Percentiles rank a stretch among this genome's conserved stretches.
Evolutionary conservation across 441 rosid species (phyloP).

Genomic region (Mallotus japonicus): DNA sequence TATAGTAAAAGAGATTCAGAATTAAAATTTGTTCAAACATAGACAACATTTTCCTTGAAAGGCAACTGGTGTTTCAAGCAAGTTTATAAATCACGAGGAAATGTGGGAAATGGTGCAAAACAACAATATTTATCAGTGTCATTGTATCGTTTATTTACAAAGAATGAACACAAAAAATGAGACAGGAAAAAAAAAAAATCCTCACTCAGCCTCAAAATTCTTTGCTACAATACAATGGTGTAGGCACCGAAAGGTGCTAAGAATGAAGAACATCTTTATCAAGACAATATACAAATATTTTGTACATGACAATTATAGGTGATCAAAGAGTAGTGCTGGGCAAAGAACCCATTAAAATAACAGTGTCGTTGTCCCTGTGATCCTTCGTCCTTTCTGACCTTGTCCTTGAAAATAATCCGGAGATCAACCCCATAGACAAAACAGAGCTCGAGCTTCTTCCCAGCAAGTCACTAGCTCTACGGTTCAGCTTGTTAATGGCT

Average conservation of each 20-base stretch:
- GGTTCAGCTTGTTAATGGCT: conserved; percentile 26
- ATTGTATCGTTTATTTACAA: background rate
- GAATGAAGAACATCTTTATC: conserved; percentile 12
- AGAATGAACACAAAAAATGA: background rate
- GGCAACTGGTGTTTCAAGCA: too few relatives aligned
- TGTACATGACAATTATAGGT: conserved; percentile 15
- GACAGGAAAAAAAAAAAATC: background rate
- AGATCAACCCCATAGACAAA: conserved; percentile 48
- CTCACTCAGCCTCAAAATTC: conserved; percentile 16
- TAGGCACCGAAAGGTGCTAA: conserved; percentile 12
- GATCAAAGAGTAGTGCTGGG: conserved; percentile 56
- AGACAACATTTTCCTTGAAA: background rate
- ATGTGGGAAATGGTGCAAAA: background rate
- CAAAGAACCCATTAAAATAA: conserved; percentile 75
- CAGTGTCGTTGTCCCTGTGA: conserved; percentile 44
- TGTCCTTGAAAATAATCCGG: conserved; percentile 62
- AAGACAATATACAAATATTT: conserved; percentile 24
- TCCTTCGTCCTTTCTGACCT: conserved; percentile 35
- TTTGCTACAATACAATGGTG: conserved; percentile 7
- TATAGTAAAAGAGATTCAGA: too few relatives aligned
- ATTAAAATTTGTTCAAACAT: background rate
- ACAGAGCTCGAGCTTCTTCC: conserved; percentile 48
- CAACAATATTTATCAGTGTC: background rate
- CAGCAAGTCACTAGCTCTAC: conserved; percentile 32
- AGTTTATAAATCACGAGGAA: background rate